Percentiles rank a stretch among this genome's conserved stretches.
Evolutionary conservation across 2,329 filamentous ascomycete genomes (phyloP).

Genomic region (Fonsecaea erecta): DNA sequence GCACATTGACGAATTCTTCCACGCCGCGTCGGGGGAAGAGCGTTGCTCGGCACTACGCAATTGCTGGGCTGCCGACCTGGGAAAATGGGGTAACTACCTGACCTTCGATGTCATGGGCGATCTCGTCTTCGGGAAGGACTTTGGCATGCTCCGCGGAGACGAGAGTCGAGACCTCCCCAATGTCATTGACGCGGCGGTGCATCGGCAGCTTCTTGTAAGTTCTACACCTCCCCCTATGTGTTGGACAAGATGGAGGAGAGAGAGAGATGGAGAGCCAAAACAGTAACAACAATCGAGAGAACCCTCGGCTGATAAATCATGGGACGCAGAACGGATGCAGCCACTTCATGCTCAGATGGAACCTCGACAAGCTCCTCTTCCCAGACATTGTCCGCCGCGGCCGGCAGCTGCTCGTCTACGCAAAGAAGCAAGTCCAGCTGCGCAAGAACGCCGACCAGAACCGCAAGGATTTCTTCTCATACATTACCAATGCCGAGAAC

Average conservation of each 20-base stretch:
- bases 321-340: constrained; percentile 4
- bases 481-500: constrained; percentile 10
- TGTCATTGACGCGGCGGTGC: constrained; percentile 14
- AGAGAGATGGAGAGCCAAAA: background rate
- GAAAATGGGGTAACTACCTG: constrained; percentile 44
- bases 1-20: constrained; percentile 3
- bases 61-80: constrained; percentile 38
- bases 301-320: background rate
- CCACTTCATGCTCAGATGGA: constrained; percentile 8
- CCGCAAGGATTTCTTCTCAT: constrained; percentile 17
- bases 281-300: background rate
- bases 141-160: constrained; percentile 45
- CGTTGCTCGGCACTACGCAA: background rate
- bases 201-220: constrained; percentile 11
- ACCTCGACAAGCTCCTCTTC: constrained; percentile 14
- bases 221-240: background rate
- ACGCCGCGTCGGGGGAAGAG: constrained; percentile 29
- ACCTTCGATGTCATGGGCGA: constrained; percentile 51
- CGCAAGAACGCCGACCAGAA: constrained; percentile 3
- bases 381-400: constrained; percentile 8
- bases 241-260: background rate
- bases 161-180: constrained; percentile 41
- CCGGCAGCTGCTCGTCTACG: constrained; percentile 8
- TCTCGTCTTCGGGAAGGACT: constrained; percentile 48
- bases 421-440: constrained; percentile 1